These are phyloP conservation scores for Aureobasidium subglaciale DNA, from an alignment of 2,329 filamentous ascomycete species.

Conservation along the genomic window DNA sequence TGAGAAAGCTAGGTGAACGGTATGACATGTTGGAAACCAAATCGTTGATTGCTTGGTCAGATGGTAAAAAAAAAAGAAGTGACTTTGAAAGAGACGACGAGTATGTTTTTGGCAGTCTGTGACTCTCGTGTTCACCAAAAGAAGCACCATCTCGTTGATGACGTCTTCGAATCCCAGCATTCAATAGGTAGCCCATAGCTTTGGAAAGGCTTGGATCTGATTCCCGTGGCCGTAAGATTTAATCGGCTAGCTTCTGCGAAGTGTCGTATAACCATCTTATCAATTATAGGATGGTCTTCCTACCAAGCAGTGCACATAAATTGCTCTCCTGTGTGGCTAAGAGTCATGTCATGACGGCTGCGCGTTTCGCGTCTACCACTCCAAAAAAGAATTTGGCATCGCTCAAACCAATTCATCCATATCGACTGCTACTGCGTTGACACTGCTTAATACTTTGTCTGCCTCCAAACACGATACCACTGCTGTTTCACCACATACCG, in stretches of 20 bases:
- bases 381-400: background rate
- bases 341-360: background rate
- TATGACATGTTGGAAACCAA: background rate
- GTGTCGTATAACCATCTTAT: too few relatives aligned
- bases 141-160: background rate
- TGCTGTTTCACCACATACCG: too few relatives aligned
- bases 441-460: background rate
- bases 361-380: conserved; percentile 4
- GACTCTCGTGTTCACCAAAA: background rate
- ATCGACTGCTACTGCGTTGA: background rate
- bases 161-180: background rate
- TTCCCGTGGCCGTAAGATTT: too few relatives aligned
- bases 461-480: background rate
- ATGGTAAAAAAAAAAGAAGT: background rate
- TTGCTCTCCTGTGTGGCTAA: background rate
- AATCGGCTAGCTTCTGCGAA: too few relatives aligned
- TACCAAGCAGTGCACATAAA: background rate
- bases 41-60: background rate
- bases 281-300: background rate
- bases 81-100: background rate
- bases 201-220: too few relatives aligned
- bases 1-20: conserved; percentile 17
- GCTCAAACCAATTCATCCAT: background rate
- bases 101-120: background rate
- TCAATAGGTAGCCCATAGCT: too few relatives aligned